Percentiles rank a stretch among this genome's conserved stretches.
phyloP scores from a whole-genome alignment of 768 basidiomycete genomes.

The Cystobasidiopsis lactophilus region DNA sequence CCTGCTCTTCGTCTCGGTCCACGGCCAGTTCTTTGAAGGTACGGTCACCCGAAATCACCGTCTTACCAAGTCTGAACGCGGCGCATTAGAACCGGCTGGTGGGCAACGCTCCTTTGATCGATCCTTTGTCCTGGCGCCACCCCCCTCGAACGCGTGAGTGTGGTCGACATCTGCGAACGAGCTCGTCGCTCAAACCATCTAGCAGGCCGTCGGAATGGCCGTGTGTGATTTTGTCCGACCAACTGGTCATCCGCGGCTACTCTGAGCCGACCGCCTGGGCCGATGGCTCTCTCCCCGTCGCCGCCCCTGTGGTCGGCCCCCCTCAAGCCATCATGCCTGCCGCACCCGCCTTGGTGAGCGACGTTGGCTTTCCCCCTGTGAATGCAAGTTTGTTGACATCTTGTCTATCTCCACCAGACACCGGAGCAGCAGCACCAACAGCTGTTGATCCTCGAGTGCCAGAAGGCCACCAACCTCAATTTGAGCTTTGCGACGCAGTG shows the following conservation, averaged over 20 bases:
- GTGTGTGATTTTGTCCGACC: slow-evolving; percentile 70
- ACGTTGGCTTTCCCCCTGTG: neutral
- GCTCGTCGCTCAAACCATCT: slow-evolving; percentile 24
- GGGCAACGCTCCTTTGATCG: slow-evolving; percentile 84
- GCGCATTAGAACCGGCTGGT: slow-evolving; percentile 37
- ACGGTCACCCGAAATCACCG: slow-evolving; percentile 20
- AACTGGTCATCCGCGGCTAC: slow-evolving; percentile 59
- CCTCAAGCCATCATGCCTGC: slow-evolving; percentile 18
- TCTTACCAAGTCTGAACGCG: neutral
- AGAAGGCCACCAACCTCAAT: slow-evolving; percentile 54
- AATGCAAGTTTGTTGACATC: neutral
- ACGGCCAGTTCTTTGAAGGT: slow-evolving; percentile 86
- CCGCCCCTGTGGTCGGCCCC: slow-evolving; percentile 22
- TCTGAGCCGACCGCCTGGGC: slow-evolving; percentile 61
- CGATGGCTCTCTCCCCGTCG: slow-evolving; percentile 23
- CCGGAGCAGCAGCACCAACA: slow-evolving; percentile 47
- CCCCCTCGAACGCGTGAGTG: slow-evolving; percentile 57
- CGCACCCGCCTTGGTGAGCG: slow-evolving; percentile 5
- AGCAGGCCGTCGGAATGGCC: slow-evolving; percentile 37
- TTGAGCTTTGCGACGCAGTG: slow-evolving; percentile 63
- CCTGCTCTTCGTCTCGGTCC: slow-evolving; percentile 46
- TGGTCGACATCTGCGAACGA: too few species aligned
- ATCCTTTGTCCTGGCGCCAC: slow-evolving; percentile 64
- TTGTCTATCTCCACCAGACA: neutral
- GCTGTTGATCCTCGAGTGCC: slow-evolving; percentile 44